Base-by-base conservation (phyloP, 768 basidiomycete genomes). In the Clathrus columnatus region DNA sequence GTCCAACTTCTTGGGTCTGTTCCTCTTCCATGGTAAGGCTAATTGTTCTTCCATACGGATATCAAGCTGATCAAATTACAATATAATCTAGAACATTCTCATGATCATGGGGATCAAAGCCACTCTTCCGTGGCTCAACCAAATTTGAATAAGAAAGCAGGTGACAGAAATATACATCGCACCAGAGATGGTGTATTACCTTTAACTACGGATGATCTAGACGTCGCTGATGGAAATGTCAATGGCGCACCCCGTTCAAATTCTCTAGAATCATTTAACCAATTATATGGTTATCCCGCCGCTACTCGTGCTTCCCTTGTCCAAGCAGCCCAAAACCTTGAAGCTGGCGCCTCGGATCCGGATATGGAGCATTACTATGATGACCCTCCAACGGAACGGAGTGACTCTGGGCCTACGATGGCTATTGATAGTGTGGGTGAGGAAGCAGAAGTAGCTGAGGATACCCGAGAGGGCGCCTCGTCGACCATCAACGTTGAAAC, bases 1-100 rank as follows among this genome's bases (percentile, higher is more conserved):
- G 0, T 96, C 92, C 23, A 99, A 99, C 64, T 76, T 98, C 24
- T 78, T 97, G 46, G 96, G 96, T 7, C 70, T 99, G 30, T 88
- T 95, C 74, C 72, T 99, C 48, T 98, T 98, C 77, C 93, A 94
- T 63, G 96, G 94, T 90, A 61, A 60, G 81, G 62, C 36, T 48
- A 18, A 18, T 7, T 0, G 52, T 61, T 29, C 29, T 52, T 10
- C 29, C 50, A 48, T 46, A 27, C 46, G 43, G 26, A 17, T 28
- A 50, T 50, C 27, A 49, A 58, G 20, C 48, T 48, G 27, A 47
- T 56, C 27, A 57, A 42, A 42, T 51, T 62, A 24, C 56, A 47
- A 27, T 59, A 5, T 26, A 41, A 27, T 42, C 14, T 50, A 28
- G 24, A 27, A 28, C 27, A 21, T 17, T 51, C 24, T 21, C 32